Conservation (phyloP, 768 basidiomycete genomes). For the Lactarius sanguifluus region DNA sequence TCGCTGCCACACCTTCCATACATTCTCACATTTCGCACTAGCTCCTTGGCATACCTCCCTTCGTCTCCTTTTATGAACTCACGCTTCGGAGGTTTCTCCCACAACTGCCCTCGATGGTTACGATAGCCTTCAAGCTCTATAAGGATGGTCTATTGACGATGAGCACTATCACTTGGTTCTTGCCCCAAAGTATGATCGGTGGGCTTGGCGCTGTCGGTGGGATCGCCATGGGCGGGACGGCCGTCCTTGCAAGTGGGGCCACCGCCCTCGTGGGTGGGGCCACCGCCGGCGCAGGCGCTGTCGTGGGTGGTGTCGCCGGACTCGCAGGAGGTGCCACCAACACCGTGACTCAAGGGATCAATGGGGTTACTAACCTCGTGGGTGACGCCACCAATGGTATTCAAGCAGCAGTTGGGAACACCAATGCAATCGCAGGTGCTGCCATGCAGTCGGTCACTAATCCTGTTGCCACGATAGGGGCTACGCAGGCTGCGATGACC, state of each 20-base stretch:
- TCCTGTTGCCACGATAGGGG: not conserved
- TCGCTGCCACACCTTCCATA: not conserved
- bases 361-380: not conserved
- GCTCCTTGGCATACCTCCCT: constrained; percentile 10
- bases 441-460: constrained; percentile 1
- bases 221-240: constrained; percentile 8
- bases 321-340: constrained; percentile 10
- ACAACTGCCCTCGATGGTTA: constrained; percentile 8
- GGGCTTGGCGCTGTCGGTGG: constrained; percentile 8
- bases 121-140: constrained; percentile 12
- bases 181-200: constrained; percentile 12
- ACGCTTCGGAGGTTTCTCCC: constrained; percentile 15
- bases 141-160: constrained; percentile 13
- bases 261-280: not conserved
- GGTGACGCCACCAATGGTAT: not conserved
- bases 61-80: constrained; percentile 21
- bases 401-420: constrained; percentile 2
- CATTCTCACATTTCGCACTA: constrained; percentile 8
- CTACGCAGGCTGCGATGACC: not conserved
- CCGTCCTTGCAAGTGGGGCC: not conserved
- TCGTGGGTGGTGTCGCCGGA: constrained; percentile 8
- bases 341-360: not conserved
- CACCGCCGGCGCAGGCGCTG: not conserved
- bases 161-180: constrained; percentile 11
- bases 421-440: constrained; percentile 1